Base-by-base conservation (phyloP, 352 stramenopile species). In the Pythium monospermum region DNA sequence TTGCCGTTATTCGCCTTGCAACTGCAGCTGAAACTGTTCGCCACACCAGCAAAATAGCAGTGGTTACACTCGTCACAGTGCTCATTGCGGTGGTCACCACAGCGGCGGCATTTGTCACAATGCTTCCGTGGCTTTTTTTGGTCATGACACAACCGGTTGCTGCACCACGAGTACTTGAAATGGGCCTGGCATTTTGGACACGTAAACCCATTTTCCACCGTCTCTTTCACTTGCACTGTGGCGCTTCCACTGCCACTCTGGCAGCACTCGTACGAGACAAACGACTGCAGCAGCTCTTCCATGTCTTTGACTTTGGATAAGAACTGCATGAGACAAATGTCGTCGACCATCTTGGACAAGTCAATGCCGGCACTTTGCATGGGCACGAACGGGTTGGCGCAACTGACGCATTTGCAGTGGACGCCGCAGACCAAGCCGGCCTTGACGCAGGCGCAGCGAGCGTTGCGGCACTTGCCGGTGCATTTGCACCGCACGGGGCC, bases 121-220 rank as follows among this genome's bases (percentile, higher is more conserved):
- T 91, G 78, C 45, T 86, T 86, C 13, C 80, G 73, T 16, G 77
- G 80, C 57, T 88, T 86, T 59, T 89, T 91, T 45, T 76, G 53
- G 49, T 89, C 80, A 40, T 81, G 68, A 22, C 80, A 91, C 10
- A 91, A 51, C 10, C 73, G 71, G 49, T 88, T 80, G 47, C 63
- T 89, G 68, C 80, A 91, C 80, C 80, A 91, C 38, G 80, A 91
- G 51, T 89, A 91, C 22, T 76, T 90, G 56, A 73, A 90, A 28
- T 78, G 67, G 6, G 71, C 68, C 8, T 64, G 39, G 41, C 78
- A 90, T 39, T 68, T 66, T 18, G 78, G 70, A 36, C 78, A 90
- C 23, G 65, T 48, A 31, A 86, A 87, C 7, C 78, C 78, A 27
- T 68, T 66, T 43, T 87, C 71, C 6, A 86, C 60, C 22, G 74